phyloP scores from a whole-genome alignment of 2,329 filamentous ascomycete species.

The Aspergillaceae sp. region DNA sequence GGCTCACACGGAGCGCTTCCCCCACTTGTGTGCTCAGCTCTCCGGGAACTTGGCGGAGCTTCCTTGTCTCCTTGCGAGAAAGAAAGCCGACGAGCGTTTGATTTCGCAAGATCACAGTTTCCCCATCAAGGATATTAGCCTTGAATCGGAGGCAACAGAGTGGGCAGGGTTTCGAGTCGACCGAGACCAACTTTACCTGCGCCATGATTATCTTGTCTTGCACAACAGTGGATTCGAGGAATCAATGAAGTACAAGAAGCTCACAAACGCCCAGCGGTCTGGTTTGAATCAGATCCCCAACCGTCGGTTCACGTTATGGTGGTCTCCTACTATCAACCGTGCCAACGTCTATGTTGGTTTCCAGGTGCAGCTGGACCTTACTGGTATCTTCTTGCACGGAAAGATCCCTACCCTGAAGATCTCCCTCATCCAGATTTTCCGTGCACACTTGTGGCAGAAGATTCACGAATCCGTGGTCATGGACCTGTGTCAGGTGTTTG shows the following conservation, averaged over 20 bases:
- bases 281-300: conserved; percentile 98
- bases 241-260: conserved; percentile 95
- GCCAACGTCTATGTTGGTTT: conserved; percentile 99
- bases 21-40: not conserved
- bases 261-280: conserved; percentile 92
- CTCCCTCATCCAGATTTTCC: conserved; percentile 97
- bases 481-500: conserved; percentile 97
- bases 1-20: not conserved
- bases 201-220: conserved; percentile 42
- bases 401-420: conserved; percentile 99
- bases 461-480: conserved; percentile 98
- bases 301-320: conserved; percentile 96
- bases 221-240: conserved; percentile 47
- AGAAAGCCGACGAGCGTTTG: too few relatives aligned
- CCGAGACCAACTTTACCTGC: conserved; percentile 43
- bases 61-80: too few relatives aligned
- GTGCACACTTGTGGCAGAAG: conserved; percentile 99
- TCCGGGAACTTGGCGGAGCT: conserved; percentile 9
- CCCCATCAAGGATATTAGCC: conserved; percentile 33
- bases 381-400: conserved; percentile 96
- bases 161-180: conserved; percentile 48
- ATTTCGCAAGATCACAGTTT: conserved; percentile 28
- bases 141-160: conserved; percentile 37
- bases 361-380: conserved; percentile 95
- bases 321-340: conserved; percentile 86